Evolutionary conservation across 164 flowering plant species (phyloP), one percentile per base, ranked within the genome.

Genomic region (Annona cherimola): DNA sequence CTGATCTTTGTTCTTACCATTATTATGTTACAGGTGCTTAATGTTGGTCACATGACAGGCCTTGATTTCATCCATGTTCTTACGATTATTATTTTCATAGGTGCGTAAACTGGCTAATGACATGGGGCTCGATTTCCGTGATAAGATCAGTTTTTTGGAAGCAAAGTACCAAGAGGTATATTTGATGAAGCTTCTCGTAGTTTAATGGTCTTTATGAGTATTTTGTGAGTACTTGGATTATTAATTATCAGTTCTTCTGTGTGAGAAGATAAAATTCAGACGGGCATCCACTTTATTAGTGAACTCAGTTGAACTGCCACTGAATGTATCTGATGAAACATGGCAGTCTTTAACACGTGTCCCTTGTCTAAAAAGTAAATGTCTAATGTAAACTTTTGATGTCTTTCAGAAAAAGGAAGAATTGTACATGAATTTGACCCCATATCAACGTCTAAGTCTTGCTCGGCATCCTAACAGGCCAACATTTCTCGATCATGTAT

Each of bases 391-490:
- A 41, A 19, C 19, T 71, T 6, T 61, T 39, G 54, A n/a, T 61
- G 39, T 35, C n/a, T 76, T 73, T 70, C 77, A 81, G 83, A 81
- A 81, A 73, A 43, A 78, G 54, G 76, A 78, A 71, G 83, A 81
- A 67, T 66, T 81, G n/a, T 81, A 81, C 55, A 70, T 75, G 63
- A 78, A 73, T 64, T 68, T 81, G 68, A 78, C 76, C 19, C 83
- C 83, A 11, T 78, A 78, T 40, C 83, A 81, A 76, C 81, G 81
- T 7, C 59, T 78, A 59, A 73, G 39, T 71, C 78, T 81, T 78
- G 83, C 83, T 63, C 79, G 83, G 68, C 83, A 81, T 76, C 83
- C 83, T 42, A 81, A 81, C 79, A 70, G 83, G 39, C 81, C 83
- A 39, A 81, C 77, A 39, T 70, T 74, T 78, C 76, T 81, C 45